Percentiles rank a stretch among this genome's conserved stretches.
These are phyloP conservation scores for Erodium maritimum DNA, from an alignment of 345 rosid genomes.

Conservation along the genomic window DNA sequence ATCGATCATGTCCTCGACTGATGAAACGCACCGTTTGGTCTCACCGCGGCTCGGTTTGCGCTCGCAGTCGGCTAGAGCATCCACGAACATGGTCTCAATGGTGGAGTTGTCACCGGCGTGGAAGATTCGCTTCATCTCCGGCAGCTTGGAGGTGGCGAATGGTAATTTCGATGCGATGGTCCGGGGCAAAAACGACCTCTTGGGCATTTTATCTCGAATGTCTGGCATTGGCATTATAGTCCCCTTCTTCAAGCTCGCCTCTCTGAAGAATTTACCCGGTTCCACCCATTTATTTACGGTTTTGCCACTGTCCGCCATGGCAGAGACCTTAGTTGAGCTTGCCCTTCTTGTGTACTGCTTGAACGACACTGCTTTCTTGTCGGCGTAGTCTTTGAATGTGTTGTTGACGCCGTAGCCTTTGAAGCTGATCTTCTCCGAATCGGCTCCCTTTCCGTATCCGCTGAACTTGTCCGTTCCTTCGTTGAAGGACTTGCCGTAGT, in stretches of 20 bases:
- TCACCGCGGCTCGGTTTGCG: slow-evolving; percentile 35
- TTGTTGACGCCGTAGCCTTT: slow-evolving; percentile 17
- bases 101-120: slow-evolving; percentile 27
- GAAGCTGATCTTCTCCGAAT: slow-evolving; percentile 17
- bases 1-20: slow-evolving; percentile 41
- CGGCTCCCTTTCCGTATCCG: slow-evolving; percentile 20
- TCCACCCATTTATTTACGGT: slow-evolving; percentile 23
- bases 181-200: slow-evolving; percentile 44
- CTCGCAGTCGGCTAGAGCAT: slow-evolving; percentile 28
- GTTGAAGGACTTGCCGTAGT: slow-evolving; percentile 23
- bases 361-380: slow-evolving; percentile 10
- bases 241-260: slow-evolving; percentile 25
- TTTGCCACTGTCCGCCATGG: slow-evolving; percentile 3
- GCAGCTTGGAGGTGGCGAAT: slow-evolving; percentile 15
- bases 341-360: slow-evolving; percentile 4
- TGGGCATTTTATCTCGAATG: slow-evolving; percentile 37
- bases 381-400: slow-evolving; percentile 21
- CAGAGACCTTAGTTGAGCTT: too few species aligned
- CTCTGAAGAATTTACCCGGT: slow-evolving; percentile 45
- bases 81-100: slow-evolving; percentile 19
- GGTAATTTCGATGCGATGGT: slow-evolving; percentile 28
- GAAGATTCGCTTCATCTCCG: slow-evolving; percentile 21
- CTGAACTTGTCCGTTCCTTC: slow-evolving; percentile 22
- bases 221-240: slow-evolving; percentile 37
- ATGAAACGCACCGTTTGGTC: slow-evolving; percentile 37